Evolutionary conservation across 2,329 filamentous ascomycete genomes (phyloP), one percentile per base, ranked within the genome.

Genomic region (Cryphonectria nitschkei): DNA sequence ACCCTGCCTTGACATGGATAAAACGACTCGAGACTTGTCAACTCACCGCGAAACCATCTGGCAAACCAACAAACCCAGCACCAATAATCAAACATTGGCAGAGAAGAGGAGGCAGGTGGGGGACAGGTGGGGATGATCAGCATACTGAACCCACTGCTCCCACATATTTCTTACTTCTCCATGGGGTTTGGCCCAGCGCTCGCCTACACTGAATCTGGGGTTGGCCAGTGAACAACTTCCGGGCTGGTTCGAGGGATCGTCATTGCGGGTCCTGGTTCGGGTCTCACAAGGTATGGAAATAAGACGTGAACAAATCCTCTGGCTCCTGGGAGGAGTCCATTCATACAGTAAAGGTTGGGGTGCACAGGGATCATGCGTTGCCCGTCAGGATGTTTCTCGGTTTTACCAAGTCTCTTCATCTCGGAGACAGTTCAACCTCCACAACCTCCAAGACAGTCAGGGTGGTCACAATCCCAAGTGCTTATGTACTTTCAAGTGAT

Each of bases 291-390:
- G n/a, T 13, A 39, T 34, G 58, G 58, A 4, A 61, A 61, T 39
- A 39, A 61, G 58, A n/a, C 58, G 22, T 61, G 16, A 61, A 61
- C 34, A 50, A 56, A 56, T 56, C 52, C 13, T 29, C n/a, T 16
- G 13, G 52, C 52, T 4, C 14, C 11, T 16, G 13, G 52, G 26
- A 32, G 52, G 52, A 32, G 26, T 56, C 52, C 26, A 16, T 29
- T 56, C 26, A 13, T 56, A 56, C 13, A 16, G 41, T 43, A 16
- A 16, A 43, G 41, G 56, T 7, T 22, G 7, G 37, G 37, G 3
- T 26, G 26, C 29, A 13, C 50, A 54, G n/a, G 50, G 50, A 9
- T 22, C 50, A 2, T 54, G 50, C 7, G n/a, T 54, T 16, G 7
- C 26, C 52, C 16, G 13, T 9, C 26, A 29, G 52, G 3, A 29